Conservation (phyloP, 2,329 filamentous ascomycete genomes). For the Stemphylium vesicarium region DNA sequence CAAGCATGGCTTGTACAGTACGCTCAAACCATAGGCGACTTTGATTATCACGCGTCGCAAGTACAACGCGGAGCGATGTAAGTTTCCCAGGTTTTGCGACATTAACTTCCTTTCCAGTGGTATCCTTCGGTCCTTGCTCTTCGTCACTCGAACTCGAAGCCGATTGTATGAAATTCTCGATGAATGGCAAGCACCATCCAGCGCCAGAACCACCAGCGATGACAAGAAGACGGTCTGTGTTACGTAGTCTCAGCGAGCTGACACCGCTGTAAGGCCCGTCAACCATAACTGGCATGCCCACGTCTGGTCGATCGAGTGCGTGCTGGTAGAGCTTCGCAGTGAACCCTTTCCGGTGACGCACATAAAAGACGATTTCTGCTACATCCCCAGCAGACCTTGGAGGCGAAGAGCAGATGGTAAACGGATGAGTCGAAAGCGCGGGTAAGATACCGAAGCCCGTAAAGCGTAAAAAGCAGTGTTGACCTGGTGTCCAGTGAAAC, state of each 20-base stretch:
- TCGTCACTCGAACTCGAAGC: background rate
- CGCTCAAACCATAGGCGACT: constrained; percentile 48
- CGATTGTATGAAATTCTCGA: constrained; percentile 45
- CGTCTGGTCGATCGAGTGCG: constrained; percentile 20
- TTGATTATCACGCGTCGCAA: constrained; percentile 46
- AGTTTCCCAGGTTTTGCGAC: background rate
- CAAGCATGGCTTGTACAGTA: constrained; percentile 37
- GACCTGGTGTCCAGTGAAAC: constrained; percentile 58
- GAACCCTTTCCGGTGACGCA: constrained; percentile 58
- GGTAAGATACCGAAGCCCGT: constrained; percentile 50
- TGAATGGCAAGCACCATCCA: constrained; percentile 58
- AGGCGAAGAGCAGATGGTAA: constrained; percentile 62
- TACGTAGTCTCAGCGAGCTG: constrained; percentile 35
- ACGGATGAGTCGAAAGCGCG: constrained; percentile 59
- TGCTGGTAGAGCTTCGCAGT: constrained; percentile 51
- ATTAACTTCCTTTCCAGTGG: background rate
- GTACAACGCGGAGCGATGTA: constrained; percentile 37
- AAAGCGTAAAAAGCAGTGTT: constrained; percentile 64
- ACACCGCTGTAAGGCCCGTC: constrained; percentile 67
- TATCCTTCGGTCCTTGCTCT: background rate
- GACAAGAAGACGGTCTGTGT: constrained; percentile 53
- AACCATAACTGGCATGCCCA: constrained; percentile 55
- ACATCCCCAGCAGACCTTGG: background rate
- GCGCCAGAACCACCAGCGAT: constrained; percentile 64
- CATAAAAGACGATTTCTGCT: constrained; percentile 59